Base-by-base conservation (phyloP, 2,329 filamentous ascomycete species). In the Diaporthe humulicola region DNA sequence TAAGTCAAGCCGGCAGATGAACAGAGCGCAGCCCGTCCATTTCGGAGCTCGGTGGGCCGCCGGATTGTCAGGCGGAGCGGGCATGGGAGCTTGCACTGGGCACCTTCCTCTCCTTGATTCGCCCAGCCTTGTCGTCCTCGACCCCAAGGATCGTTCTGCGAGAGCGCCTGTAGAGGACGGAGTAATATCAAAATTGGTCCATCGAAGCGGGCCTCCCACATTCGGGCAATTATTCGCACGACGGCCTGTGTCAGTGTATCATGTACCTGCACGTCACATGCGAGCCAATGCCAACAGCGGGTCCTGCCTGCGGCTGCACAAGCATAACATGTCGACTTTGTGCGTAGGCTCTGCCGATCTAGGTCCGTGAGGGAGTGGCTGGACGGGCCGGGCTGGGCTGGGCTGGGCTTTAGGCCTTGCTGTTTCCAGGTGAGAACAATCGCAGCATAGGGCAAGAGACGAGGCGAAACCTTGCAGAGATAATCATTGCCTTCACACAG, bases 341-440 rank as follows among this genome's bases (percentile, higher is more conserved):
- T 40, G 54, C 25, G 64, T 54, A 69, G 33, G 64, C 64, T 54
- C n/a, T 69, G 64, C 48, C 64, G 64, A 69, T 69, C 64, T 69
- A n/a, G 15, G 48, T 40, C 64, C 38, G 64, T 54, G 33, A 54
- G 64, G 25, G 45, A 25, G 64, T 54, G 64, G 42, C 42, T 67
- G 64, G 42, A 14, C 28, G 60, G 57, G 57, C 57, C 36, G 7
- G 38, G 61, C 61, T 36, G 22, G 61, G 45, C 61, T 67, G 28
- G n/a, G 50, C 50, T 58, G 28, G 33, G n/a, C n/a, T n/a, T n/a
- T 25, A 45, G 25, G 64, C 33, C 33, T 38, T 38, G 45, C 45
- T 52, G 50, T 36, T 67, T 38, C 64, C 9, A 52, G 48, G 48
- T 40, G 64, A 54, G 64, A 69, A 54, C 33, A 33, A 40, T 69